Conservation (phyloP, 345 rosid species). For the Heritiera fomes region DNA sequence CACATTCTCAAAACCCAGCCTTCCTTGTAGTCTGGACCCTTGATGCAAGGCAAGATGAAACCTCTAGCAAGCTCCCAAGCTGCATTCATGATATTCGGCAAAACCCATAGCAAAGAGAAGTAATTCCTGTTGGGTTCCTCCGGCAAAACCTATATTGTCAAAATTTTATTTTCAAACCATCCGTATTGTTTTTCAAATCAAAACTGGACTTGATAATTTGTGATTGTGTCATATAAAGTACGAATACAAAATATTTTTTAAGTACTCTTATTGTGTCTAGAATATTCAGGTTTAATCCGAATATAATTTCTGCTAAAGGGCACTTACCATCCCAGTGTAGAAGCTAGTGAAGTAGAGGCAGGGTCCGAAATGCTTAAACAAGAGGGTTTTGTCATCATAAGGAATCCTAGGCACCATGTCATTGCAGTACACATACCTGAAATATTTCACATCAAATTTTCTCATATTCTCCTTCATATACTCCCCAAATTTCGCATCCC, state of each 20-base stretch:
- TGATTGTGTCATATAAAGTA: too few relatives aligned
- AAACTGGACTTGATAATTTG: too few relatives aligned
- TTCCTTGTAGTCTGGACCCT: conserved; percentile 52
- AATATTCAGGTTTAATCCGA: too few relatives aligned
- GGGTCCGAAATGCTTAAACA: conserved; percentile 50
- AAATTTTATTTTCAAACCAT: too few relatives aligned
- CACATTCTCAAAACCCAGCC: conserved; percentile 44
- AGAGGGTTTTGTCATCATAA: conserved; percentile 47
- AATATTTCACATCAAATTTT: conserved; percentile 37
- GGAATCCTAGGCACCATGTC: conserved; percentile 68
- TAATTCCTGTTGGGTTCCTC: conserved; percentile 80
- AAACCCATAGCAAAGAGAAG: conserved; percentile 45
- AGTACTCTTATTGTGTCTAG: too few relatives aligned
- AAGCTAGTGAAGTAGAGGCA: conserved; percentile 45
- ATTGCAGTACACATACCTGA: conserved; percentile 50
- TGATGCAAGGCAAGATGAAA: conserved; percentile 40
- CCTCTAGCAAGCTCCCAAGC: conserved; percentile 64
- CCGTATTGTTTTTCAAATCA: too few relatives aligned
- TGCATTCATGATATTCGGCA: conserved; percentile 52
- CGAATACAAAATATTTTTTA: too few relatives aligned
- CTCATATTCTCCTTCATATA: conserved; percentile 32
- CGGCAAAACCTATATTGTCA: conserved; percentile 38
- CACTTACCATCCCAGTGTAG: conserved; percentile 49
- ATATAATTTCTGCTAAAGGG: background rate
- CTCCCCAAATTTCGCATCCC: conserved; percentile 42